Evolutionary conservation across 495 filamentous ascomycete genomes (phyloP), one percentile per base, ranked within the genome.

Genomic region (Xylaria flabelliformis): DNA sequence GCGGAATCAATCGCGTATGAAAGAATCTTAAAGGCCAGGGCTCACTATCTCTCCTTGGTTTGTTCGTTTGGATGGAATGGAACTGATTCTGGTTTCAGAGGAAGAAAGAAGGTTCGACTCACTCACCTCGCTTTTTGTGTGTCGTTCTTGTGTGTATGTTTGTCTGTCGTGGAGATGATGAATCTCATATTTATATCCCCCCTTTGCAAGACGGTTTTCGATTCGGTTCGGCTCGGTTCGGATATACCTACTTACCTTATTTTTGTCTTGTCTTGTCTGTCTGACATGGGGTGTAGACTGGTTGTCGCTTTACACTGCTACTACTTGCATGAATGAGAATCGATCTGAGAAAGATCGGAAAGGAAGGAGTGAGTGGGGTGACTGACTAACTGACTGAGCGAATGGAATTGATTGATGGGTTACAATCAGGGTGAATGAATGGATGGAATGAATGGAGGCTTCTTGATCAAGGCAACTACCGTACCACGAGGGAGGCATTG

Each of bases 1-100:
- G 9, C 39, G 39, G 39, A 10, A 7, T 29, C 34, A 39, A 46
- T 26, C 63, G 69, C 29, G 61, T 55, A 61, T 69, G 51, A 41
- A 41, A 19, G 65, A 24, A 26, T 24, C 17, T 32, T 67, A 44
- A 67, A 55, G 65, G 65, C 21, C n/a, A 17, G n/a, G 50, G 65
- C 34, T 67, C 65, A 56, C 65, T 56, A 5, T 56, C n/a, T 67
- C 32, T 53, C 46, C 21, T 64, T 44, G 36, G 39, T 67, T 67
- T 8, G 6, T 39, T 65, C 9, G 50, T 29, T 67, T 67, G 65
- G 65, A 67, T 42, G 39, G n/a, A 42, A 39, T 36, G 26, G 56
- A 17, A 61, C 34, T 61, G 56, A 41, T 63, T 42, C 13, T 42
- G 59, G 59, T 63, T n/a, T n/a, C 19, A 6, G 21, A 32, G 59